Percentiles rank a stretch among this genome's conserved stretches.
Evolutionary conservation across 352 stramenopile species (phyloP).

Genomic region (Phytopythium boreale): DNA sequence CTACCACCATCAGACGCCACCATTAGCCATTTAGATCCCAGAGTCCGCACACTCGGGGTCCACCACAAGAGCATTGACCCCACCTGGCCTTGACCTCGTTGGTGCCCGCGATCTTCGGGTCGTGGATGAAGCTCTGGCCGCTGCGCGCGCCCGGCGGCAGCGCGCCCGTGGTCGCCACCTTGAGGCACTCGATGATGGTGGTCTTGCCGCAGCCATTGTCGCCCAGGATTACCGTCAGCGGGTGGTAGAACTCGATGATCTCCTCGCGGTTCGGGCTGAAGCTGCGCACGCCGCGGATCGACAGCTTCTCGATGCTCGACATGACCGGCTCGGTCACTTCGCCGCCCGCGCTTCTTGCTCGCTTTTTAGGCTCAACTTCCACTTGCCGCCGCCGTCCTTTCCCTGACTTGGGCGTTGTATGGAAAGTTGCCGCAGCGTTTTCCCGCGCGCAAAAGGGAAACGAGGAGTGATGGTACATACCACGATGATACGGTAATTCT

Average conservation of each 20-base stretch:
- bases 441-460: background rate
- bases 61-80: background rate
- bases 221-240: constrained; percentile 98
- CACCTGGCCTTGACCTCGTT: constrained; percentile 90
- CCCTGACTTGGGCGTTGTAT: background rate
- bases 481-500: too few relatives aligned
- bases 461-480: too few relatives aligned
- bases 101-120: constrained; percentile 90
- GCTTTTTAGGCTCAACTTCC: background rate
- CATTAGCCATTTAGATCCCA: background rate
- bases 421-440: background rate
- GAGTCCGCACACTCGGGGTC: background rate
- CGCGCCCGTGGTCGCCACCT: constrained; percentile 94
- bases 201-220: constrained; percentile 99
- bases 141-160: constrained; percentile 89
- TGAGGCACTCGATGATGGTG: constrained; percentile 99
- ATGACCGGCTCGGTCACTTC: constrained; percentile 41
- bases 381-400: background rate
- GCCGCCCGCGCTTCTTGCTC: background rate
- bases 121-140: constrained; percentile 96
- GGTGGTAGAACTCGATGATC: constrained; percentile 98
- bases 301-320: constrained; percentile 98
- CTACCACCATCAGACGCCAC: constrained; percentile 13
- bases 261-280: constrained; percentile 96
- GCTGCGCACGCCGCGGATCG: constrained; percentile 97